Conservation (phyloP, 2,329 filamentous ascomycete species). For the Lachnellula subtilissima region DNA sequence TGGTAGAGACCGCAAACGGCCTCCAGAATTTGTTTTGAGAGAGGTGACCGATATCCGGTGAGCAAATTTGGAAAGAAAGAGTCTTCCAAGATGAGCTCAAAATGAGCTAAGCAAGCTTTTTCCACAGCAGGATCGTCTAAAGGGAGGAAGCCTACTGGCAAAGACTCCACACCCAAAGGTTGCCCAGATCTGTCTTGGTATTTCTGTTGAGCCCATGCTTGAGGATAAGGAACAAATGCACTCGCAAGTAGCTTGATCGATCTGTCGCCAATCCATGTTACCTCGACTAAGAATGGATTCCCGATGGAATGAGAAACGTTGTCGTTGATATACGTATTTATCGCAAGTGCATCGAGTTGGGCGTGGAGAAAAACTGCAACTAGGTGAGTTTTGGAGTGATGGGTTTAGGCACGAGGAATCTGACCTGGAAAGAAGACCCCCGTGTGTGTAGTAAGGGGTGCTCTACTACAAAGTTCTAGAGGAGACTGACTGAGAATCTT, state of each 20-base stretch:
- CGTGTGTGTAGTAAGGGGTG: conserved; percentile 5
- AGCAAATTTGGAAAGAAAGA: neutral
- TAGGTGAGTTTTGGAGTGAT: neutral
- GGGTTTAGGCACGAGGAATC: neutral
- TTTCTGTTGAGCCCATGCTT: conserved; percentile 1
- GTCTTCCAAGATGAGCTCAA: conserved; percentile 2
- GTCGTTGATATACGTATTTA: conserved; percentile 5
- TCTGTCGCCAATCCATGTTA: conserved; percentile 6
- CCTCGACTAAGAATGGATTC: conserved; percentile 1
- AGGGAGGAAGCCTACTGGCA: conserved; percentile 13
- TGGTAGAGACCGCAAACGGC: conserved; percentile 3
- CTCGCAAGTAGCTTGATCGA: conserved; percentile 5
- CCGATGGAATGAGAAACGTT: conserved; percentile 3
- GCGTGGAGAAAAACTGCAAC: conserved; percentile 3
- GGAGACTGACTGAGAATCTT: conserved; percentile 1
- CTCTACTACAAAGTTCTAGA: conserved; percentile 12
- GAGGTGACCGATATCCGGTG: neutral
- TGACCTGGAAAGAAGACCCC: conserved; percentile 15
- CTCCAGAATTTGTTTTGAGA: neutral
- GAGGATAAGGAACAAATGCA: conserved; percentile 7
- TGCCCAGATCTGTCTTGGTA: conserved; percentile 10
- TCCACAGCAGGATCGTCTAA: neutral
- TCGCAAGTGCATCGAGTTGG: conserved; percentile 5
- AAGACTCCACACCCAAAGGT: conserved; percentile 12
- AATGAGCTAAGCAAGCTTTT: neutral